Base-by-base conservation (phyloP, 352 stramenopile genomes). In the Blastocystis sp. region DNA sequence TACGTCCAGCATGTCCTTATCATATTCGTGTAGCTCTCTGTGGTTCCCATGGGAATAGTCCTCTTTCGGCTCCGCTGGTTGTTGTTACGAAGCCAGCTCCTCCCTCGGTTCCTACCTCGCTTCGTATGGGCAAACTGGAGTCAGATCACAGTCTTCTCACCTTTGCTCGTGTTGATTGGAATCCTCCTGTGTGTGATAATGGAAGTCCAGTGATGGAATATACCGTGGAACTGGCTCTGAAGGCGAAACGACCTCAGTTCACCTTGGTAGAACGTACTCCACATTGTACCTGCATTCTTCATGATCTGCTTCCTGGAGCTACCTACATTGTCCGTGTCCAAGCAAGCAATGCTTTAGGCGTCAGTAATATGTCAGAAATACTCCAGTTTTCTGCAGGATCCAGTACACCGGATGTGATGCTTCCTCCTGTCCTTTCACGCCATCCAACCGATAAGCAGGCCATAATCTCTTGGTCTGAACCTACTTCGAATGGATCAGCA, bases 1-100 rank as follows among this genome's bases (percentile, higher is more conserved):
- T 83, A n/a, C 56, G 46, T n/a, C 71, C 71, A 6, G 71, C 71
- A 3, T 66, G 27, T 43, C 16, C n/a, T 11, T 83, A 83, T 63
- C 71, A 83, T 56, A 51, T 83, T 24, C 71, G 71, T 27, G 19
- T 65, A 19, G 21, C 46, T 11, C 7, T 67, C 29, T 29, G 46
- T 56, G 39, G 43, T 12, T 32, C 42, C 46, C 27, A 42, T 43
- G 71, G 71, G 4, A 65, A 59, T 29, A 83, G 71, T 66, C 71
- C 71, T 24, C 71, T 83, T 6, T 83, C 71, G 5, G 19, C 27
- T 2, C 11, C 66, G 4, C 7, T 27, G 1, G 32, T 29, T n/a
- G 1, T 63, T 0, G 2, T 37, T 7, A 83, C 71, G 19, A 67
- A 42, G 16, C 71, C 71, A 29, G 32, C 71, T 14, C 21, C 29